Evolutionary conservation across 2,329 filamentous ascomycete species (phyloP).

Genomic region (Berkeleyomyces basicola): DNA sequence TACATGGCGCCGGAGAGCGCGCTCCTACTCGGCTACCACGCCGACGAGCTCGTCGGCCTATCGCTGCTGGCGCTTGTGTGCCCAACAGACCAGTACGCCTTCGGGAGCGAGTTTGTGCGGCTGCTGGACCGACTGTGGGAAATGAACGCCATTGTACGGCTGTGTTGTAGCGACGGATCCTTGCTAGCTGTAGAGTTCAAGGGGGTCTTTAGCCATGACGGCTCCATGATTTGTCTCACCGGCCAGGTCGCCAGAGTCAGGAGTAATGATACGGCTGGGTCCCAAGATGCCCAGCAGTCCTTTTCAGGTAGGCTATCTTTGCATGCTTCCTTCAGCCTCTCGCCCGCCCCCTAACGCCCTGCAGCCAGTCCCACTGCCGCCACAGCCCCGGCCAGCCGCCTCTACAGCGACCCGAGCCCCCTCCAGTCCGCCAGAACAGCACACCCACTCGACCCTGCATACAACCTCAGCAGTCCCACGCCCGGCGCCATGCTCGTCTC

Average conservation of each 20-base stretch:
- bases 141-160: constrained; percentile 72
- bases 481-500: neutral
- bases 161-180: constrained; percentile 54
- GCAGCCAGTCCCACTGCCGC: neutral
- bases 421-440: no score
- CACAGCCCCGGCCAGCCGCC: neutral
- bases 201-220: constrained; percentile 27
- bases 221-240: neutral
- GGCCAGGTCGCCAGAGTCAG: neutral
- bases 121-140: constrained; percentile 67
- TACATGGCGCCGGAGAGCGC: constrained; percentile 73
- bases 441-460: neutral
- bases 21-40: constrained; percentile 56
- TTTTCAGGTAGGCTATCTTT: neutral
- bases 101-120: constrained; percentile 72
- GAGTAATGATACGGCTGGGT: neutral
- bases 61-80: constrained; percentile 75
- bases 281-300: neutral
- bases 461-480: neutral
- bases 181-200: constrained; percentile 81
- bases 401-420: no score
- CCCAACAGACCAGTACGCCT: constrained; percentile 66
- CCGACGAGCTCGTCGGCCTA: constrained; percentile 52
- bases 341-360: neutral
- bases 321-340: neutral